phyloP scores from a whole-genome alignment of 129 eudicot species.

The Arctium minus region DNA sequence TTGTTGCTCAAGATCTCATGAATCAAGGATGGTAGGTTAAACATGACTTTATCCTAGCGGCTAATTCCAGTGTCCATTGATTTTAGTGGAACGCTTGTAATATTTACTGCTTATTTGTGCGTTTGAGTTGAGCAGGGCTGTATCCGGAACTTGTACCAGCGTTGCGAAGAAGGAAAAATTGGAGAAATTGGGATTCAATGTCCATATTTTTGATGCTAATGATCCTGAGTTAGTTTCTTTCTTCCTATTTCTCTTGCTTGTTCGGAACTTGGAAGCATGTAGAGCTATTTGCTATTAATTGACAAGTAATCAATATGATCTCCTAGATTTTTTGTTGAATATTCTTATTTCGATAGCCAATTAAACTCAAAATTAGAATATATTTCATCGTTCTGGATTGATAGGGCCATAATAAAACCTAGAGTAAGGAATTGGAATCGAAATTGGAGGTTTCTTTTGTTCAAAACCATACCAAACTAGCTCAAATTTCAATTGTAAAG shows the following conservation, averaged over 20 bases:
- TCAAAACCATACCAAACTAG: neutral
- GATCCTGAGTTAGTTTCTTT: conserved; percentile 58
- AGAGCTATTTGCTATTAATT: neutral
- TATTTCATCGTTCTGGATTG: neutral
- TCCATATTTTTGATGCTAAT: conserved; percentile 55
- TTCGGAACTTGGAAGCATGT: neutral
- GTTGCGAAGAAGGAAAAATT: conserved; percentile 47
- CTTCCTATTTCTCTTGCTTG: neutral
- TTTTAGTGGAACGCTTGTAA: neutral
- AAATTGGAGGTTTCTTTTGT: neutral
- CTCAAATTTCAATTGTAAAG: neutral
- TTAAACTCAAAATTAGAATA: neutral
- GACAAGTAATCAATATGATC: neutral
- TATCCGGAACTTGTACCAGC: conserved; percentile 82
- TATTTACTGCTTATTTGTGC: neutral
- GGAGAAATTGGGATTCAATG: conserved; percentile 60
- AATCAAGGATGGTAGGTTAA: conserved; percentile 61
- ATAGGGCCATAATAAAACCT: neutral
- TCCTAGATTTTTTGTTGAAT: neutral
- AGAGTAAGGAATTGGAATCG: neutral
- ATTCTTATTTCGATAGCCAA: neutral
- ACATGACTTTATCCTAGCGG: neutral
- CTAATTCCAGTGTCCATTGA: neutral
- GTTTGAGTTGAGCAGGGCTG: conserved; percentile 43
- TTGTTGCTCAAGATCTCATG: conserved; percentile 61